These are phyloP conservation scores for Ceratobasidium sp. DNA, from an alignment of 1,284 basidiomycete species.

Conservation along the genomic window DNA sequence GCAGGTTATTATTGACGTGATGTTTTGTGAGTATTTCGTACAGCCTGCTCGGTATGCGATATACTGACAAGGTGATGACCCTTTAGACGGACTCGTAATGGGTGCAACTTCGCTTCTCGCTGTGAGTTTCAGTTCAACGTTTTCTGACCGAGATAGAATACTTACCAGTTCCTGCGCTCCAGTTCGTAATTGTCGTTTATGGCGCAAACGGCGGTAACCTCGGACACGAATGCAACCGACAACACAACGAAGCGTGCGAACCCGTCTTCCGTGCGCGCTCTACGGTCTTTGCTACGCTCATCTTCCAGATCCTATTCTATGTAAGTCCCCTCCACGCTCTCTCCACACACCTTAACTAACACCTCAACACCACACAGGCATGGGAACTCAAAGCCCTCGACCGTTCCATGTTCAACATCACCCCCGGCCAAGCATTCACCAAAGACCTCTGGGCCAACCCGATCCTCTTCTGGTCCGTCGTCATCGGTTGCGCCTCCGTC, in stretches of 20 bases:
- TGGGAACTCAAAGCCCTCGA: conserved; percentile 59
- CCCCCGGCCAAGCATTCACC: conserved; percentile 60
- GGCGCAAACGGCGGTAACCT: conserved; percentile 66
- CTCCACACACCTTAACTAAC: conserved; percentile 67
- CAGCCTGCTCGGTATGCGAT: conserved; percentile 63
- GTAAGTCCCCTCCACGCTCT: conserved; percentile 62
- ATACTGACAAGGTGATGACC: too few species aligned
- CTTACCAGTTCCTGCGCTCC: conserved; percentile 60
- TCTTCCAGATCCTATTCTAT: too few species aligned
- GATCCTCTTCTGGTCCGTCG: conserved; percentile 66
- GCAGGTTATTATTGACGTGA: conserved; percentile 66
- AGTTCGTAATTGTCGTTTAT: conserved; percentile 70
- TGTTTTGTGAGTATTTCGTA: conserved; percentile 68
- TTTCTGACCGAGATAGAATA: not conserved
- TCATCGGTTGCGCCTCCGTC: conserved; percentile 65
- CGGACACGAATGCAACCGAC: conserved; percentile 66
- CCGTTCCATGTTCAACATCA: conserved; percentile 27
- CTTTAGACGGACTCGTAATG: conserved; percentile 75
- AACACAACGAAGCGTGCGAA: conserved; percentile 59
- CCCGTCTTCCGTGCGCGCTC: conserved; percentile 63
- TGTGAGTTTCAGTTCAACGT: conserved; percentile 8
- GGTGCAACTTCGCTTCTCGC: conserved; percentile 64
- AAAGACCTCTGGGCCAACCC: conserved; percentile 68
- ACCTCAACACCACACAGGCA: conserved; percentile 66
- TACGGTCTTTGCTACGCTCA: not conserved